phyloP scores from a whole-genome alignment of 768 basidiomycete species.

The Chalciporus pseudorubinellus region DNA sequence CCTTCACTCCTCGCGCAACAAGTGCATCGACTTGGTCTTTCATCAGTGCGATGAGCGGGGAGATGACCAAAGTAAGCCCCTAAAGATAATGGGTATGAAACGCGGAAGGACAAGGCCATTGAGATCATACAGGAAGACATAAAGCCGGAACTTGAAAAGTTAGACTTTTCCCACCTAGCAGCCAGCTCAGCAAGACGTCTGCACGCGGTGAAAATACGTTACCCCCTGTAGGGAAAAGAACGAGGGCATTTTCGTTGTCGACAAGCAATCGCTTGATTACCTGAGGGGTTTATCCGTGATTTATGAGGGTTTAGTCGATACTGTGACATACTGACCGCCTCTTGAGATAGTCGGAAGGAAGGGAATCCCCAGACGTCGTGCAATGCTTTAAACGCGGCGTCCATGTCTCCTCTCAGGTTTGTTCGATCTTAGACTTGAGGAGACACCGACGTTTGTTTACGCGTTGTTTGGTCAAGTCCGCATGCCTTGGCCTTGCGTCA shows the following conservation, averaged over 20 bases:
- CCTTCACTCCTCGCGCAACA: conserved; percentile 32
- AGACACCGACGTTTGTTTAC: conserved; percentile 1
- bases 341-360: conserved; percentile 39
- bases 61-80: conserved; percentile 37
- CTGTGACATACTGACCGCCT: conserved; percentile 24
- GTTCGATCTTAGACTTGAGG: background rate
- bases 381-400: conserved; percentile 32
- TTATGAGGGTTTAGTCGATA: background rate
- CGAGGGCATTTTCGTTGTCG: conserved; percentile 41
- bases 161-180: conserved; percentile 37
- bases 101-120: background rate
- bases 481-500: too few relatives aligned
- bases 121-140: conserved; percentile 31
- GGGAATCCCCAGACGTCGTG: conserved; percentile 36
- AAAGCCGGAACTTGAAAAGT: conserved; percentile 41
- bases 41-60: conserved; percentile 36
- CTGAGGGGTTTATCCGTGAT: conserved; percentile 11
- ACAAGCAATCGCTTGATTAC: conserved; percentile 39
- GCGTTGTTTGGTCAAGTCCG: conserved; percentile 10
- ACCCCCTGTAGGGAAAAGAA: conserved; percentile 42
- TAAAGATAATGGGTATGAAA: background rate
- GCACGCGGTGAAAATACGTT: background rate
- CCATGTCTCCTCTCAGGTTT: conserved; percentile 26
- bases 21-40: conserved; percentile 41
- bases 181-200: background rate